Evolutionary conservation across 495 filamentous ascomycete species (phyloP), one percentile per base, ranked within the genome.

Genomic region (Hyaloscypha finlandica): DNA sequence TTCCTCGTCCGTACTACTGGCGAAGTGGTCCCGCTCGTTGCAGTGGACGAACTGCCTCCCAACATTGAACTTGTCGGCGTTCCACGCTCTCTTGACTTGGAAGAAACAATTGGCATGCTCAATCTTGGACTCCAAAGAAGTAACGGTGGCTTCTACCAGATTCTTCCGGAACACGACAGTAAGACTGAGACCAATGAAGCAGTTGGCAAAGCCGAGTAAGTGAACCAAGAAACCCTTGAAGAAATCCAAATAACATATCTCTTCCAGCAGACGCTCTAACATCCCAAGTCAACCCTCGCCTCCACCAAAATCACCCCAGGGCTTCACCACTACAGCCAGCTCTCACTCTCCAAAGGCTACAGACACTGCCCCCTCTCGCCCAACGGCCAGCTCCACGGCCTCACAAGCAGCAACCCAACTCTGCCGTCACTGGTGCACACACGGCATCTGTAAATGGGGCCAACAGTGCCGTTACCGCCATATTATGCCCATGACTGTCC

Each of bases 351-450:
- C 59, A 8, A 14, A 16, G 19, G 16, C 68, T 42, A 33, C 57
- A 60, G 1, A 1, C 35, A 37, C 61, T 6, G 25, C 37, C 22
- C 30, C 8, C 45, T 45, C 31, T 52, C 59, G 51, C 51, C 20
- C 29, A 33, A 12, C 68, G 56, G 54, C 31, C 69, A 35, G 22
- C 29, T 14, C 35, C 20, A 55, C 20, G 4, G 11, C 54, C 16
- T 22, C 64, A n/a, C 59, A 32, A 30, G 69, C 55, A 61, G 68
- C 62, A 65, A 69, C 66, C 14, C 70, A 73, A 9, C 74, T 75
- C 73, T 83, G 81, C 74, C 75, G 74, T 39, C 75, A 82, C 73
- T 82, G 79, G 77, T 80, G 78, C 71, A 70, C 70, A 54, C 64
- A 78, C 55, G 80, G 80, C 45, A 77, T 74, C 51, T 83, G 81